Conservation (phyloP, 2,329 filamentous ascomycete genomes). For the Furcasterigmium furcatum region DNA sequence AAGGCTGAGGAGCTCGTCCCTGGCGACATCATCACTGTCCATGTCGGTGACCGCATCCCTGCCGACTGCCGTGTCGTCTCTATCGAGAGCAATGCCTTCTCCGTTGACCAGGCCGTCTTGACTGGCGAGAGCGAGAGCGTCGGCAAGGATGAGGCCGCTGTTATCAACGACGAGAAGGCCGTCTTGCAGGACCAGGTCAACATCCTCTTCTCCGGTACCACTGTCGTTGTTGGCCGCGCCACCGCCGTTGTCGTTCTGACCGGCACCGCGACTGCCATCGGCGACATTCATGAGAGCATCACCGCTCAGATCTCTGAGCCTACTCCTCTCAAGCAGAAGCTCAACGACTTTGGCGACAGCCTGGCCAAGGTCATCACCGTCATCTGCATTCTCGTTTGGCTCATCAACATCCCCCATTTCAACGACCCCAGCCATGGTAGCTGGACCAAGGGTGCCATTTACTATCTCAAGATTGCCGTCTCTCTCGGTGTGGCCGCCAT, state of each 20-base stretch:
- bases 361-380: conserved; percentile 97
- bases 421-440: conserved; percentile 89
- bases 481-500: conserved; percentile 97
- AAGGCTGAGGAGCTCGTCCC: conserved; percentile 98
- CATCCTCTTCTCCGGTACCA: conserved; percentile 97
- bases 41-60: conserved; percentile 89
- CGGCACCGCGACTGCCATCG: conserved; percentile 87
- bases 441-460: conserved; percentile 96
- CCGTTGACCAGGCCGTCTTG: conserved; percentile 93
- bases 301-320: conserved; percentile 96
- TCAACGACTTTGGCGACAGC: conserved; percentile 95
- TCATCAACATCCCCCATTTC: conserved; percentile 98
- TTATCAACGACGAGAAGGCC: conserved; percentile 74
- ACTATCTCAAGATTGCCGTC: conserved; percentile 99
- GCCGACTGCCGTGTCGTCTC: conserved; percentile 88
- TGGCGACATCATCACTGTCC: conserved; percentile 83
- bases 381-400: conserved; percentile 94
- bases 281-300: conserved; percentile 98
- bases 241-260: conserved; percentile 89
- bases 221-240: conserved; percentile 90
- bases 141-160: conserved; percentile 68
- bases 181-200: conserved; percentile 98
- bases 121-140: conserved; percentile 98
- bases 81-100: conserved; percentile 96
- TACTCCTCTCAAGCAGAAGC: conserved; percentile 95